These are phyloP conservation scores for Tremella yokohamensis DNA, from an alignment of 768 basidiomycete species.

Conservation along the genomic window DNA sequence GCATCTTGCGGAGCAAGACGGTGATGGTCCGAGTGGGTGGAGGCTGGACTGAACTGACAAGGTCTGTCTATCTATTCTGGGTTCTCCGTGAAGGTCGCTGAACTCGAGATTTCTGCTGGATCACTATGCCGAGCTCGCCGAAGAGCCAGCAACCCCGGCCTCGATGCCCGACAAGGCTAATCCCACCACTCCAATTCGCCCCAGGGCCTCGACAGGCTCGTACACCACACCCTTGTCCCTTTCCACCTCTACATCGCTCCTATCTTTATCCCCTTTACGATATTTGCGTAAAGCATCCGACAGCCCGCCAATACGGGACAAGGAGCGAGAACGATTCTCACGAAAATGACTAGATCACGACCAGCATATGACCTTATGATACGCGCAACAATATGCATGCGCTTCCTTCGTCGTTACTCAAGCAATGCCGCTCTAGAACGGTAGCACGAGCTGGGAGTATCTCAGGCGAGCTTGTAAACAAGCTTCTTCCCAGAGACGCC, in stretches of 20 bases:
- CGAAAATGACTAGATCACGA: not conserved
- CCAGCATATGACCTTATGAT: too few species aligned
- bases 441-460: not conserved
- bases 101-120: constrained; percentile 35
- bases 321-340: constrained; percentile 29
- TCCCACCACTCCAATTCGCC: constrained; percentile 6
- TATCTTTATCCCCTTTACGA: constrained; percentile 71
- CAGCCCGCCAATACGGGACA: constrained; percentile 32
- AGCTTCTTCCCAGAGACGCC: constrained; percentile 37
- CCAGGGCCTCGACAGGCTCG: constrained; percentile 7
- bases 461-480: constrained; percentile 26
- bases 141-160: not conserved
- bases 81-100: not conserved
- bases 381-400: too few species aligned
- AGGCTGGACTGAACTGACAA: constrained; percentile 87
- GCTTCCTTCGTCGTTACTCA: too few species aligned
- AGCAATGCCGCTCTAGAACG: not conserved
- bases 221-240: not conserved
- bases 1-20: constrained; percentile 82
- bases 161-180: not conserved
- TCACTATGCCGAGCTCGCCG: constrained; percentile 36
- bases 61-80: constrained; percentile 56
- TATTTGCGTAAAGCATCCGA: constrained; percentile 69
- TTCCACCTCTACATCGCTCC: constrained; percentile 1
- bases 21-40: constrained; percentile 97